Evolutionary conservation across 23 red algal species (phyloP).

Genomic region (Gracilaria gracilis): DNA sequence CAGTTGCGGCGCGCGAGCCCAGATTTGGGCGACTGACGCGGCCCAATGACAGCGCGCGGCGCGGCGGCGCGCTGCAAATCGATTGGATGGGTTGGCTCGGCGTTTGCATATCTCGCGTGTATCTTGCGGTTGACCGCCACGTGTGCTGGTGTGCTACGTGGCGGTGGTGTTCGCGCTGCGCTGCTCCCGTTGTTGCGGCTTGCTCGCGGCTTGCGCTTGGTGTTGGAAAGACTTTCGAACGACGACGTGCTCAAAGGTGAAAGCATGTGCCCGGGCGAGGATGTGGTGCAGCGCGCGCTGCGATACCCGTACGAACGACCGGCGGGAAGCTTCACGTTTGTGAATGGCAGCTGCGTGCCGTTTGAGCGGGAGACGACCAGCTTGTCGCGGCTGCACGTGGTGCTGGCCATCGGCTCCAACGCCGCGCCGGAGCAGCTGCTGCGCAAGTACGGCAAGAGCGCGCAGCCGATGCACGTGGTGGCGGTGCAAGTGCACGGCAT

Average conservation of each 20-base stretch:
- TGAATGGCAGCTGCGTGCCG: background rate
- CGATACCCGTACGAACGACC: slow-evolving; percentile 60
- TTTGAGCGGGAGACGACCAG: background rate
- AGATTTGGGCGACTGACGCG: background rate
- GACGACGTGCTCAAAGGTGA: too few species aligned
- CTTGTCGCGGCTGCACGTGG: background rate
- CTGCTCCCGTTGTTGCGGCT: too few species aligned
- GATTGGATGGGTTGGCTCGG: background rate
- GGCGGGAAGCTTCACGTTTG: slow-evolving; percentile 19
- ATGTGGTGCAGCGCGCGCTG: background rate
- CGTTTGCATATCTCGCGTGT: background rate
- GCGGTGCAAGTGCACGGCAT: background rate
- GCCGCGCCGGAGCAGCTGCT: slow-evolving; percentile 61
- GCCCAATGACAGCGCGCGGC: background rate
- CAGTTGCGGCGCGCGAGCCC: background rate
- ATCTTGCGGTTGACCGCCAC: background rate
- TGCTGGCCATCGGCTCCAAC: slow-evolving; percentile 71
- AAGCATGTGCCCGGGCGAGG: too few species aligned
- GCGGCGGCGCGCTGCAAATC: background rate
- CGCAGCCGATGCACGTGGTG: slow-evolving; percentile 33
- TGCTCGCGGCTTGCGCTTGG: too few species aligned
- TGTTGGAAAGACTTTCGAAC: too few species aligned
- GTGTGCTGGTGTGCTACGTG: too few species aligned
- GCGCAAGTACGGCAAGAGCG: slow-evolving; percentile 33
- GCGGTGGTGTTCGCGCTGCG: too few species aligned